Conservation (phyloP, 2,329 filamentous ascomycete species). For the Microascus cirrosus region DNA sequence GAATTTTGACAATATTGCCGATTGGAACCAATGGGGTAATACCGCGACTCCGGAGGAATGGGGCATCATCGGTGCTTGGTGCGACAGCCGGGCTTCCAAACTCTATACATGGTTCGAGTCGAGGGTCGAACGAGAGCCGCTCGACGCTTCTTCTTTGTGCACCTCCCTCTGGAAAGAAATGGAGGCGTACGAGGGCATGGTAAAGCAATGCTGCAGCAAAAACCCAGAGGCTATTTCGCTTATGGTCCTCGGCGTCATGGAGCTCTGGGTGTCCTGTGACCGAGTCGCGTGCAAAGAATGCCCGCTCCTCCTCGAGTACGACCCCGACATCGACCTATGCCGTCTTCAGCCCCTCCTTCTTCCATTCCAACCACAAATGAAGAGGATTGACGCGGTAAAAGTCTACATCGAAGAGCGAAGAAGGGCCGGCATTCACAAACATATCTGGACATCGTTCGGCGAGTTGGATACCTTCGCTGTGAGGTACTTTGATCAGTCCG, state of each 20-base stretch:
- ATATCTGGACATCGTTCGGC: conserved; percentile 25
- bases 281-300: conserved; percentile 24
- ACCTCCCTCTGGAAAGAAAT: not conserved
- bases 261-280: conserved; percentile 50
- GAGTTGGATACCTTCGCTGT: conserved; percentile 7
- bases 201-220: not conserved
- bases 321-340: conserved; percentile 25
- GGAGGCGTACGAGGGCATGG: not conserved
- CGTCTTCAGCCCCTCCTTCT: conserved; percentile 34
- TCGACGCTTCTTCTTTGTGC: not conserved
- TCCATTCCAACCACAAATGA: conserved; percentile 28
- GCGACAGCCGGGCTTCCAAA: not conserved
- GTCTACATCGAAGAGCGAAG: too few relatives aligned
- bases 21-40: too few relatives aligned
- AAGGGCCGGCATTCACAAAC: not conserved
- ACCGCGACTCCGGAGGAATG: not conserved
- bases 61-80: not conserved
- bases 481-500: conserved; percentile 9
- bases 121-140: not conserved
- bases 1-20: not conserved
- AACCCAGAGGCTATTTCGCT: conserved; percentile 36
- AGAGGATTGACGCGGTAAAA: conserved; percentile 32
- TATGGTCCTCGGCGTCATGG: conserved; percentile 43
- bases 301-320: conserved; percentile 33
- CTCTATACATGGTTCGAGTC: not conserved